A percentile compares a stretch with the other conserved stretches of the same genome.
phyloP scores from a whole-genome alignment of 1,284 basidiomycete genomes.

The Apiotrichum gracile region DNA sequence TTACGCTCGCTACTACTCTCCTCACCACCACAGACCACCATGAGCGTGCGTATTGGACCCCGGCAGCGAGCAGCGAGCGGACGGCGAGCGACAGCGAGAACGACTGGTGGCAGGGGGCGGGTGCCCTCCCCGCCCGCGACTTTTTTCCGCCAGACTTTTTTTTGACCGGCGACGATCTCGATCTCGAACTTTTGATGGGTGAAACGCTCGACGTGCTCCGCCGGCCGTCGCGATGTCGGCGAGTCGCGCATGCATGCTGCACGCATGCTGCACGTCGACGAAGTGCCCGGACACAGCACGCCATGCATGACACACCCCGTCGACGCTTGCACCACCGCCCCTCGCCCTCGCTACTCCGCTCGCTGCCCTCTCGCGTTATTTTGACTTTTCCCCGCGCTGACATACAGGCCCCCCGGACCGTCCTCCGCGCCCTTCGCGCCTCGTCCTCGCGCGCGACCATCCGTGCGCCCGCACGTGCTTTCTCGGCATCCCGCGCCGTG shows the following conservation, averaged over 20 bases:
- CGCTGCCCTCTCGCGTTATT: too few relatives aligned
- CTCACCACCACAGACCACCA: conserved; percentile 1
- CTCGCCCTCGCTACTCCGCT: too few relatives aligned
- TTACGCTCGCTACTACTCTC: not conserved
- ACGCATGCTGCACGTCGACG: too few relatives aligned
- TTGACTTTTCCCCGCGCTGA: conserved; percentile 4
- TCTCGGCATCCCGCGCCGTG: conserved; percentile 26
- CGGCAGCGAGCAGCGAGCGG: not conserved
- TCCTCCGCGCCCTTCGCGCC: conserved; percentile 22
- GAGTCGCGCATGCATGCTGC: too few relatives aligned
- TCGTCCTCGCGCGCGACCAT: conserved; percentile 15
- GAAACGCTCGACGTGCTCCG: too few relatives aligned
- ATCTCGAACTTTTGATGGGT: too few relatives aligned
- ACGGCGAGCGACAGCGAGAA: not conserved
- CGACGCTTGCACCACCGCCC: too few relatives aligned
- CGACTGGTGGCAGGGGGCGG: not conserved
- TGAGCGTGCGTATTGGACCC: conserved; percentile 8
- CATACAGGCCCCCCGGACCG: conserved; percentile 17
- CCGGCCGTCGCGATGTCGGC: too few relatives aligned
- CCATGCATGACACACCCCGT: too few relatives aligned
- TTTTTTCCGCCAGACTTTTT: not conserved
- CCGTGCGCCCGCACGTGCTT: conserved; percentile 16
- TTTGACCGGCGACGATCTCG: not conserved
- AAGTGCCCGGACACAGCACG: too few relatives aligned
- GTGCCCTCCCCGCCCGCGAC: not conserved